These are phyloP conservation scores for Zymoseptoria tritici DNA, from an alignment of 2,329 filamentous ascomycete species.

Conservation along the genomic window DNA sequence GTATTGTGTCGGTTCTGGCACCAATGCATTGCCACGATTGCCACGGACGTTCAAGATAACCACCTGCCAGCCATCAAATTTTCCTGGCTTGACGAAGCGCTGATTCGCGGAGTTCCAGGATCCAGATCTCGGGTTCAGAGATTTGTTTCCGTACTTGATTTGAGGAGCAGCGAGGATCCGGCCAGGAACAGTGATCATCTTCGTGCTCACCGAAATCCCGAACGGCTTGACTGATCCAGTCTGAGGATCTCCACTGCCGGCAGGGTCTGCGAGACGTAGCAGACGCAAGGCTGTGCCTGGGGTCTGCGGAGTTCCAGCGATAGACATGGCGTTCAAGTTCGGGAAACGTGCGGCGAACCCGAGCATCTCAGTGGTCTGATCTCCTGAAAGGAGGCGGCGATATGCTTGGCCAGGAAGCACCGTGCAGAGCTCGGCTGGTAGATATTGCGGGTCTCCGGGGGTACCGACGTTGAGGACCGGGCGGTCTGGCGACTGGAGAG, in stretches of 20 bases:
- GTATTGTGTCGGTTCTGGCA: not conserved
- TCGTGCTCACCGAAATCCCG: slow-evolving; percentile 53
- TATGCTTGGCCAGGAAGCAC: slow-evolving; percentile 59
- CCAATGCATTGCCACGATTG: slow-evolving; percentile 9
- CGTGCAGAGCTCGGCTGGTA: slow-evolving; percentile 59
- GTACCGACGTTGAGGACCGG: slow-evolving; percentile 56
- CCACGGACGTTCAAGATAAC: slow-evolving; percentile 20
- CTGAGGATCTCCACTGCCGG: slow-evolving; percentile 12
- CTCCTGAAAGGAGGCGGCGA: slow-evolving; percentile 50
- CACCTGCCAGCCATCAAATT: slow-evolving; percentile 43
- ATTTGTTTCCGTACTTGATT: slow-evolving; percentile 50
- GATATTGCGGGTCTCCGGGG: slow-evolving; percentile 49
- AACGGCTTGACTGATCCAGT: slow-evolving; percentile 40
- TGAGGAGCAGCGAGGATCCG: slow-evolving; percentile 57
- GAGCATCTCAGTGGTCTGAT: slow-evolving; percentile 64
- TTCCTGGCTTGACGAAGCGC: slow-evolving; percentile 48
- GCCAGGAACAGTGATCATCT: slow-evolving; percentile 64
- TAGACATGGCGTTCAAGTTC: slow-evolving; percentile 58
- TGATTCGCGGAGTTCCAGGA: slow-evolving; percentile 34
- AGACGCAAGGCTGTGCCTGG: slow-evolving; percentile 47
- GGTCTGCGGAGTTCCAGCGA: slow-evolving; percentile 34
- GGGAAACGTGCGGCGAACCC: slow-evolving; percentile 62
- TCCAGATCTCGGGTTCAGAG: slow-evolving; percentile 14
- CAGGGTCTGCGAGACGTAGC: slow-evolving; percentile 43
- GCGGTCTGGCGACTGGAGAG: slow-evolving; percentile 44